Conservation (phyloP, 148 eudicot species). For the Fagopyrum homotropicum region DNA sequence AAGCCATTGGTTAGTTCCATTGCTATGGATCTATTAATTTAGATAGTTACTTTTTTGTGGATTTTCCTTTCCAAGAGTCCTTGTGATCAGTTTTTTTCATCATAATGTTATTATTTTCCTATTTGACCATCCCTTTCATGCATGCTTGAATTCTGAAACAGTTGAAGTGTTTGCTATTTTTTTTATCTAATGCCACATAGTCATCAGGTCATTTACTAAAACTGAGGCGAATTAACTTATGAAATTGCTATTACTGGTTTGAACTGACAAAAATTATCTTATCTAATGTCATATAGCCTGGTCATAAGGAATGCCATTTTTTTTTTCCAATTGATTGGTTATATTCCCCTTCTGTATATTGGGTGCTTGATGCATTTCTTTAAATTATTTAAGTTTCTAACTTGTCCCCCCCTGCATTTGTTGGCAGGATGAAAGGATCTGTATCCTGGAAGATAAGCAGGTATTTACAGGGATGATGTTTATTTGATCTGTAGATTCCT, state of each 20-base stretch:
- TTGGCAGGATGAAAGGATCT: slow-evolving; percentile 59
- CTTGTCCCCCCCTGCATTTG: background rate
- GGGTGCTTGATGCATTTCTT: background rate
- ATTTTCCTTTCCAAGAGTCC: slow-evolving; percentile 1
- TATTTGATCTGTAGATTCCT: background rate
- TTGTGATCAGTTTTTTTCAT: background rate
- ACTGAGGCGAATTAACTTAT: background rate
- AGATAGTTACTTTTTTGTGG: background rate
- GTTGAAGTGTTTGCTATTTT: background rate
- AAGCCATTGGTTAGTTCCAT: background rate
- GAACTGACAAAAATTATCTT: background rate
- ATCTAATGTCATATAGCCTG: background rate
- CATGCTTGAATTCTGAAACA: background rate
- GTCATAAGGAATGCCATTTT: background rate
- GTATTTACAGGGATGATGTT: slow-evolving; percentile 21
- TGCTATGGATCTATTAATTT: background rate
- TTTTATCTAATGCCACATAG: background rate
- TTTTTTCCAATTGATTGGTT: background rate
- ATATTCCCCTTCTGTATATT: background rate
- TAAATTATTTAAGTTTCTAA: background rate
- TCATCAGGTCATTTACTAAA: background rate
- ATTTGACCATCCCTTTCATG: background rate
- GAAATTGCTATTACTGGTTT: background rate
- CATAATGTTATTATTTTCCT: background rate
- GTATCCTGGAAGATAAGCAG: slow-evolving; percentile 61